Evolutionary conservation across 2,329 filamentous ascomycete species (phyloP), one percentile per base, ranked within the genome.

Genomic region (Chlorencoelia australis): DNA sequence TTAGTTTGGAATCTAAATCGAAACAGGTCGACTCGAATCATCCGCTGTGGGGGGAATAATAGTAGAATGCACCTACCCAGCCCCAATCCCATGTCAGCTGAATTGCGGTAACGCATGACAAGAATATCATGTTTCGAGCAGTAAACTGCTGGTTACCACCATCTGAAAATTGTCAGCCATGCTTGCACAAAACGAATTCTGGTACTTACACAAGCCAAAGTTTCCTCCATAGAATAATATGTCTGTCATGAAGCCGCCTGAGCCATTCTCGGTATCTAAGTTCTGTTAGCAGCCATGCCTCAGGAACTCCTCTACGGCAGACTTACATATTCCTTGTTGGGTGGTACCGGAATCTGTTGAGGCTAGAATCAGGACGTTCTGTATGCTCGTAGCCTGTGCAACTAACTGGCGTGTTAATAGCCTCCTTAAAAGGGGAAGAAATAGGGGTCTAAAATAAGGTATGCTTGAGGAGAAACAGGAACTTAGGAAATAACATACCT

Each of bases 41-140:
- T n/a, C n/a, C n/a, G n/a, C n/a, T n/a, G n/a, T n/a, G n/a, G n/a
- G n/a, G n/a, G n/a, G n/a, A n/a, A n/a, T n/a, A n/a, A n/a, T n/a
- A n/a, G n/a, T n/a, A n/a, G n/a, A n/a, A n/a, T n/a, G n/a, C n/a
- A n/a, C n/a, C n/a, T n/a, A n/a, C 69, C 65, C 65, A 77, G 1
- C 68, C 69, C 73, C 73, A 78, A 44, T 73, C 62, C 72, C 71
- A 77, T 3, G 72, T 11, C 19, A 44, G 9, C 3, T 27, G 25
- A 17, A 46, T 31, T 0, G 29, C 71, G 64, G 45, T 71, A 58
- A 7, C 82, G 17, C 77, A 68, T 33, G 76, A 75, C 10, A 78
- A 82, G 54, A 82, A 85, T 53, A 85, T 80, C 42, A 75, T 47
- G 44, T 76, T 76, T 29, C 71, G 65, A 13, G 67, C 68, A 7